Evolutionary conservation across 1,139 yeast genomes (phyloP), one percentile per base, ranked within the genome.

Genomic region (Taphrina confusa): DNA sequence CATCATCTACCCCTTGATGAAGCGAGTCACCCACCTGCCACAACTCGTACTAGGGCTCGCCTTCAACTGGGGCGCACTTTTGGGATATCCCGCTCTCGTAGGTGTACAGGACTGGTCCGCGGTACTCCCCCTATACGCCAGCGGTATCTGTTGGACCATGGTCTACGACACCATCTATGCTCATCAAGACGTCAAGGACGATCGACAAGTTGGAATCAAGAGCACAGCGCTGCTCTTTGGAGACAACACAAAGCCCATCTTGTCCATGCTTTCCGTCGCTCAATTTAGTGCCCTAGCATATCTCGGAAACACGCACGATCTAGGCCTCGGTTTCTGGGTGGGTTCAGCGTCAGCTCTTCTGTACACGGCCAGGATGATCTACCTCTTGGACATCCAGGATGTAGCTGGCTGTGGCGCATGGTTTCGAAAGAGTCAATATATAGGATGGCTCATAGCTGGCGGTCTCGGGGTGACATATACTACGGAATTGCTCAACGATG

Each of bases 211-310:
- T 0, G 97, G 97, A 5, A 86, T 94, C 66, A 90, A 91, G 72
- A 88, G 96, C 1, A 89, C 97, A 0, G 98, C 98, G 3, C 79
- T 92, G 67, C 89, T 85, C 3, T 92, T 98, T 97, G 95, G 94
- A 2, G 81, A 80, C 20, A 79, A 81, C 33, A 81, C 96, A 0
- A 89, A 85, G 69, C 80, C 83, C 3, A 82, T 90, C 52, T 75
- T 88, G 67, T 77, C 80, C 54, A 82, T 80, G 0, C 71, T 89
- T 64, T 80, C 88, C 9, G 76, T 76, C 0, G 84, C 82, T 0
- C 98, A 94, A 73, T 78, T 85, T 63, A 45, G 44, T 4, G 39
- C 51, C 2, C 51, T 54, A 14, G 58, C 58, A 8, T 54, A 42
- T 27, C 39, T 54, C 11, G 52, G 52, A 2, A 22, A 9, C 14